phyloP scores from a whole-genome alignment of 306 rosid genomes.

The Acacia melanoxylon region DNA sequence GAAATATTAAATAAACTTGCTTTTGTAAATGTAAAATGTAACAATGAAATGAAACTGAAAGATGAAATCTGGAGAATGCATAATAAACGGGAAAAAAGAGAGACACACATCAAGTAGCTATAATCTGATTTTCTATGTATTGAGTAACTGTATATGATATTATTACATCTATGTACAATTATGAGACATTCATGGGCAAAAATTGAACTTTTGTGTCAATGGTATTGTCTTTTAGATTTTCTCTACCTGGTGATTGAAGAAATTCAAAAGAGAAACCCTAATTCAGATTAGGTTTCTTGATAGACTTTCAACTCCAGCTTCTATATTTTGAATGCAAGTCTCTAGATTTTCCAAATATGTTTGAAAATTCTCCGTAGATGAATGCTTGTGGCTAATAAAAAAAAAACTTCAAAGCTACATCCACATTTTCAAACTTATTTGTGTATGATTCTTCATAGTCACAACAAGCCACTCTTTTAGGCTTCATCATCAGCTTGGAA shows the following conservation, averaged over 20 bases:
- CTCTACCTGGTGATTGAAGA: slow-evolving; percentile 32
- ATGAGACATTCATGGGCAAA: background rate
- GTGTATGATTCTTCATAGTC: slow-evolving; percentile 8
- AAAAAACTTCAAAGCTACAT: slow-evolving; percentile 19
- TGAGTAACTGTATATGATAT: too few species aligned
- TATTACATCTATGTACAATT: too few species aligned
- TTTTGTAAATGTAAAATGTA: too few species aligned
- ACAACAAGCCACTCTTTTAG: slow-evolving; percentile 29
- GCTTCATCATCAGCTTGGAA: slow-evolving; percentile 28
- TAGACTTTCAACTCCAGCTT: slow-evolving; percentile 38
- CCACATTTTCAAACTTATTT: slow-evolving; percentile 33
- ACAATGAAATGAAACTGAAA: too few species aligned
- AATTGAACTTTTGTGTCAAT: background rate
- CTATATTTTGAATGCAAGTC: slow-evolving; percentile 38
- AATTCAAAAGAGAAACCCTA: slow-evolving; percentile 39
- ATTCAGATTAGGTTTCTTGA: slow-evolving; percentile 38
- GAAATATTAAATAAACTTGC: too few species aligned
- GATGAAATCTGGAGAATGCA: too few species aligned
- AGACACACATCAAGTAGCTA: too few species aligned
- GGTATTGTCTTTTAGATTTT: background rate
- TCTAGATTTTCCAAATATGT: slow-evolving; percentile 30
- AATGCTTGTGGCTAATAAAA: background rate
- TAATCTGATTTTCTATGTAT: too few species aligned
- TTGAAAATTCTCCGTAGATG: slow-evolving; percentile 27
- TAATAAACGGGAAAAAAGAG: too few species aligned